Conservation (phyloP, 495 filamentous ascomycete genomes). For the Hypoxylon lenormandii region DNA sequence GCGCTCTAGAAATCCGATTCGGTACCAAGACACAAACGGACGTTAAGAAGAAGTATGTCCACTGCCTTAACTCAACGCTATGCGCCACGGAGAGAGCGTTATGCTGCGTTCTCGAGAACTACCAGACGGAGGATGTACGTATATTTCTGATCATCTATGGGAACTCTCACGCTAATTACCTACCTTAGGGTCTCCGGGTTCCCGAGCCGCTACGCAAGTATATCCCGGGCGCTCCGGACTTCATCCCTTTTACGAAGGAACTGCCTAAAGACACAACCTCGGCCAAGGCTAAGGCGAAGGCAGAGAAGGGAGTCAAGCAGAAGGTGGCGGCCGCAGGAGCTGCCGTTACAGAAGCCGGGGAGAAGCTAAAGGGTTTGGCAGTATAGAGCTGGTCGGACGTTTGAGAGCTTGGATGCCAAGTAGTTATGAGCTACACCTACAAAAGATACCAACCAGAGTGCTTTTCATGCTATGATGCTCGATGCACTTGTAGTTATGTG, state of each 20-base stretch:
- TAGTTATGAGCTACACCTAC: not conserved
- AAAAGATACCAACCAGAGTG: conserved; percentile 3
- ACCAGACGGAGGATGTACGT: conserved; percentile 84
- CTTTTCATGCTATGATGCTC: not conserved
- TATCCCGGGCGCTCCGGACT: conserved; percentile 86
- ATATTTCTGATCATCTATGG: not conserved
- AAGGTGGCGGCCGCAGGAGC: conserved; percentile 35
- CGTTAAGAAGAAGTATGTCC: conserved; percentile 89
- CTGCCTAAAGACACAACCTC: conserved; percentile 69
- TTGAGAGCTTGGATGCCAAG: not conserved
- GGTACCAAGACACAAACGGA: conserved; percentile 83
- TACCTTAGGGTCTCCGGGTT: conserved; percentile 78
- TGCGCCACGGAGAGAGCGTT: conserved; percentile 93
- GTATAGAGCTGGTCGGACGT: conserved; percentile 28
- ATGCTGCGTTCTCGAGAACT: conserved; percentile 96
- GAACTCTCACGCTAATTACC: conserved; percentile 22
- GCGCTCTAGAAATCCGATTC: conserved; percentile 86
- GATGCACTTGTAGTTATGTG: not conserved
- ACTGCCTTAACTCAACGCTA: conserved; percentile 90
- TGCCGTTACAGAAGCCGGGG: conserved; percentile 34
- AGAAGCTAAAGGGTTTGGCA: conserved; percentile 43
- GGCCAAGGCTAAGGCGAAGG: conserved; percentile 59
- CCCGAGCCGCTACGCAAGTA: conserved; percentile 91
- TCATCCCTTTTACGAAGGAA: conserved; percentile 88
- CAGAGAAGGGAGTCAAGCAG: conserved; percentile 38